phyloP scores from a whole-genome alignment of 75 land plant species.

The Picea sitchensis region DNA sequence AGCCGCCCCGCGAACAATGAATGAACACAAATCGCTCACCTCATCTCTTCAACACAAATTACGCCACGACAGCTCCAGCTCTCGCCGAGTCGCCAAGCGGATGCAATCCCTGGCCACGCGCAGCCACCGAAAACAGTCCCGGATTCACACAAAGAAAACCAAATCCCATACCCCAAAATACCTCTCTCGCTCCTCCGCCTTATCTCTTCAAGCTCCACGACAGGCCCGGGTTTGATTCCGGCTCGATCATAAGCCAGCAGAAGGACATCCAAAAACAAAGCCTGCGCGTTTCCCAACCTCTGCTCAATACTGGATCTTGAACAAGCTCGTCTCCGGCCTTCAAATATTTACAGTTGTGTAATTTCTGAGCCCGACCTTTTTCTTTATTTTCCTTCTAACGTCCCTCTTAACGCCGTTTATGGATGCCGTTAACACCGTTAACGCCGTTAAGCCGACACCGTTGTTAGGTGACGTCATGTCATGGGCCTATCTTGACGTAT shows the following conservation, averaged over 20 bases:
- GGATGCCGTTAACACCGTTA: not conserved
- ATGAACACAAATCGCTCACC: not conserved
- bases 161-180: not conserved
- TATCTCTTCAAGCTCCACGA: too few relatives aligned
- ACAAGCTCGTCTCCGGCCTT: not conserved
- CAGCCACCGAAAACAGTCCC: not conserved
- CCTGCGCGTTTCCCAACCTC: too few relatives aligned
- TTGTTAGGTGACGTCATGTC: not conserved
- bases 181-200: not conserved
- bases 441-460: not conserved
- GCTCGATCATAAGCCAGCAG: not conserved
- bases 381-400: not conserved
- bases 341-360: not conserved
- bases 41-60: not conserved
- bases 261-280: not conserved
- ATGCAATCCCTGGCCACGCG: not conserved
- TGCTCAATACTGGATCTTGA: too few relatives aligned
- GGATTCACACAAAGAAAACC: too few relatives aligned
- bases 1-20: not conserved
- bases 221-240: too few relatives aligned
- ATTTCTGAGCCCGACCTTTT: not conserved
- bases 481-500: not conserved
- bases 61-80: not conserved
- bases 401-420: not conserved
- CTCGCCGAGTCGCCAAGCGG: not conserved